These are phyloP conservation scores for Syzygium oleosum DNA, from an alignment of 345 rosid species.

Conservation along the genomic window DNA sequence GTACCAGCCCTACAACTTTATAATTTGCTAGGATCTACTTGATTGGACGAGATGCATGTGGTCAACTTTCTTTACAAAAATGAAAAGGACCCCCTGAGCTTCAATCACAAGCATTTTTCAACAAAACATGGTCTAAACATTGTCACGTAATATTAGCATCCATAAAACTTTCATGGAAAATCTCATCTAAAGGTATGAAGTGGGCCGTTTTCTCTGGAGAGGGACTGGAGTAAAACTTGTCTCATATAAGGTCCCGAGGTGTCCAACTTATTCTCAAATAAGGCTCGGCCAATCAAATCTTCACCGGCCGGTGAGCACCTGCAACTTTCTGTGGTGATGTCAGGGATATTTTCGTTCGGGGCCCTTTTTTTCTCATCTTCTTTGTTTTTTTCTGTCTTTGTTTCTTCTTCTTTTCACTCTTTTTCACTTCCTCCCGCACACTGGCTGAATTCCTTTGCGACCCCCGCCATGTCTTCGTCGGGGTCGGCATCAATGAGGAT, in stretches of 20 bases:
- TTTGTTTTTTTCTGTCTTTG: no score
- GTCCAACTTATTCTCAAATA: neutral
- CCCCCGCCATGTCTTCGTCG: no score
- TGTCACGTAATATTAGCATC: neutral
- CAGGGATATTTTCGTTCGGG: neutral
- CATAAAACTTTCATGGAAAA: no score
- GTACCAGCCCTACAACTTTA: neutral
- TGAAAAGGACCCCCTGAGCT: neutral
- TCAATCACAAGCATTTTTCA: neutral
- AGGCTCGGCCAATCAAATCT: neutral
- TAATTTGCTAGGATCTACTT: neutral
- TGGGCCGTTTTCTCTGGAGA: neutral
- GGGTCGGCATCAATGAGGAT: no score
- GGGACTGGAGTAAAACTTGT: neutral
- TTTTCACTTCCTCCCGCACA: no score
- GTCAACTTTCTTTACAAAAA: neutral
- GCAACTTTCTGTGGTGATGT: no score
- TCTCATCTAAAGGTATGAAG: neutral
- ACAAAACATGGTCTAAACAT: neutral
- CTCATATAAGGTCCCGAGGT: neutral
- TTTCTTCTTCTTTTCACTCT: no score
- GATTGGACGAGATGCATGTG: neutral
- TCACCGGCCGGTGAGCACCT: no score
- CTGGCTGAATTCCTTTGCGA: no score
- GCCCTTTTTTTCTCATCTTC: no score